These are phyloP conservation scores for Cyclaneusma minus DNA, from an alignment of 2,329 filamentous ascomycete species.

Conservation along the genomic window DNA sequence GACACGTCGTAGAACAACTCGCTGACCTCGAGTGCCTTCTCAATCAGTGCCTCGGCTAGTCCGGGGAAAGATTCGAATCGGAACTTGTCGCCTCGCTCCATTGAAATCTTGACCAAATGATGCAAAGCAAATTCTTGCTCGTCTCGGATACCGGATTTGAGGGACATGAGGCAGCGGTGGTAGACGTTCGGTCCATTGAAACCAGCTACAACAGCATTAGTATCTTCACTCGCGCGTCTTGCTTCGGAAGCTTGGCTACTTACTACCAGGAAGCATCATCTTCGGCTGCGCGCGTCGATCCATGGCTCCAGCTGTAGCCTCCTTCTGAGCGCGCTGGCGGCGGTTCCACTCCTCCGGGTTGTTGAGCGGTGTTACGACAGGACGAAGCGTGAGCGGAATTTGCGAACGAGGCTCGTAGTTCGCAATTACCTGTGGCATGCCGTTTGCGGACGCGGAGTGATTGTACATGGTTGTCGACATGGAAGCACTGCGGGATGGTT, in stretches of 20 bases:
- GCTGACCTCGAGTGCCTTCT: conserved; percentile 68
- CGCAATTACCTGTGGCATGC: conserved; percentile 43
- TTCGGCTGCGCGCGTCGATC: conserved; percentile 21
- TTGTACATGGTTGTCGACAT: conserved; percentile 32
- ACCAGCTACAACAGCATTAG: conserved; percentile 24
- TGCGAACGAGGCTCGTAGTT: conserved; percentile 53
- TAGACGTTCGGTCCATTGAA: conserved; percentile 82
- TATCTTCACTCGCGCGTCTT: neutral
- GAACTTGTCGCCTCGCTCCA: conserved; percentile 88
- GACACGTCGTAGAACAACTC: conserved; percentile 66
- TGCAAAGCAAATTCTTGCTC: conserved; percentile 91
- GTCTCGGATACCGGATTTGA: conserved; percentile 62
- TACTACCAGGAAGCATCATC: conserved; percentile 49
- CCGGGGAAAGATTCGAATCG: conserved; percentile 84
- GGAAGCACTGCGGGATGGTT: conserved; percentile 20
- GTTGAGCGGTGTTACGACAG: conserved; percentile 61
- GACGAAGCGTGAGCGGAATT: conserved; percentile 51
- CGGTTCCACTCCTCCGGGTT: conserved; percentile 53
- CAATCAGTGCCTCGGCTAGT: conserved; percentile 73
- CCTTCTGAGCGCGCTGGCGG: conserved; percentile 30
- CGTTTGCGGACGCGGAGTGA: conserved; percentile 37
- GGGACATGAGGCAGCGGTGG: conserved; percentile 66
- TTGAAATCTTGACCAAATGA: conserved; percentile 89
- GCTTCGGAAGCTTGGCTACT: conserved; percentile 19
- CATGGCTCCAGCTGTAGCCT: conserved; percentile 20